Base-by-base conservation (phyloP, 2,329 filamentous ascomycete species). In the Zopfia rhizophila region DNA sequence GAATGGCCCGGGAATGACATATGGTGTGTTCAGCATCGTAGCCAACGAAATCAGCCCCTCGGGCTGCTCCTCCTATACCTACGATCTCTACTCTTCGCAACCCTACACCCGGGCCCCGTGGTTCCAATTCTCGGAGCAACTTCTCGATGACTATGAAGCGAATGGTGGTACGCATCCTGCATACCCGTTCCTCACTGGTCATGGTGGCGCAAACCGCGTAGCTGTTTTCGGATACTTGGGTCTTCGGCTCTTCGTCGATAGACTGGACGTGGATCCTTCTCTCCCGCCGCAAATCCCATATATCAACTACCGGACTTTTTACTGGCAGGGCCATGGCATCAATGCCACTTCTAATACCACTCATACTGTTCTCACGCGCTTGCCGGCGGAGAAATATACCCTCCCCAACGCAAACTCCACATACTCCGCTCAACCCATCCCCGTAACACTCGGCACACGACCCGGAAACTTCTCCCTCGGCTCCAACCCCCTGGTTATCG, bases 1-100 rank as follows among this genome's bases (percentile, higher is more conserved):
- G 1, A 79, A 88, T 54, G 87, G 87, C 0, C 87, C 87, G 1
- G 87, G 82, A 3, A 90, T 90, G 87, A 89, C 87, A 2, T 90
- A 87, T 66, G 83, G 83, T 7, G 83, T 87, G 7, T 89, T 88
- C 67, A 82, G 83, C 33, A 82, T 89, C 35, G 82, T 85, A 21
- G 85, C 86, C 11, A 87, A 85, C 45, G 77, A 83, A 35, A 75
- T 88, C 8, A 85, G 83, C 1, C 82, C 80, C 2, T 86, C 84
- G 2, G 87, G 87, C 2, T 89, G 87, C 65, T 83, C 85, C 1
- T 80, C 82, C 3, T 88, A 84, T 62, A 89, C 86, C 0, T 89
- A 89, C 61, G 79, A 82, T 5, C 75, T 88, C 13, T 83, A 85
- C 51, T 82, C 82, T 0, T 82, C 80, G 21, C 75, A 82, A 19